Percentiles rank a stretch among this genome's conserved stretches.
phyloP scores from a whole-genome alignment of 495 filamentous ascomycete species.

The Jackrogersella multiformis region DNA sequence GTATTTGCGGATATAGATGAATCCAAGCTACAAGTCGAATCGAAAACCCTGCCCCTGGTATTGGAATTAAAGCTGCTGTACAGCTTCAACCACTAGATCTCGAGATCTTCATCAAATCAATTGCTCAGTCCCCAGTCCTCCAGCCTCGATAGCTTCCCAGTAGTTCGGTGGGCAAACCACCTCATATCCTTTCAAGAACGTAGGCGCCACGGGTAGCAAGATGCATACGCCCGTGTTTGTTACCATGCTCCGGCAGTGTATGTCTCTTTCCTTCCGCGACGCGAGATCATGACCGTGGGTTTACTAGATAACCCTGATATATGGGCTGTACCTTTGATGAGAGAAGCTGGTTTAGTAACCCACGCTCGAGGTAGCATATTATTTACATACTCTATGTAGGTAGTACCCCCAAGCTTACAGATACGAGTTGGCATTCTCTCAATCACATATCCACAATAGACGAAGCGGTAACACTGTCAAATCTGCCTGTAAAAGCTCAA shows the following conservation, averaged over 20 bases:
- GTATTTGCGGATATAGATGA: no score
- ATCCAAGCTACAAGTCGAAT: background rate
- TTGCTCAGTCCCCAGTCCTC: background rate
- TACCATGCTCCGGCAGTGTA: background rate
- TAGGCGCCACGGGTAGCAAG: conserved; percentile 3
- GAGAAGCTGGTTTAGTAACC: background rate
- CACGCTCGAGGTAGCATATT: background rate
- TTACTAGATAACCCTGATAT: background rate
- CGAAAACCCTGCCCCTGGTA: background rate
- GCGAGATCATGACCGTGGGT: background rate
- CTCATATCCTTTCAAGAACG: conserved; percentile 1
- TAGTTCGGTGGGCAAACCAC: background rate
- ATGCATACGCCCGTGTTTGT: conserved; percentile 25
- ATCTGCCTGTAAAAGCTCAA: conserved; percentile 2
- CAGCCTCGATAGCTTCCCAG: background rate
- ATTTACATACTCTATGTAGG: no score
- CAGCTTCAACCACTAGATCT: background rate
- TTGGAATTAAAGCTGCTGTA: no score
- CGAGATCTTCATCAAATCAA: background rate
- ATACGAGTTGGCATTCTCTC: background rate
- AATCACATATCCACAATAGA: conserved; percentile 1
- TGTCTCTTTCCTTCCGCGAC: background rate
- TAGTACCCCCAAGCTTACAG: background rate
- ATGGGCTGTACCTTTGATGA: no score
- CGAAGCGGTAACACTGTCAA: background rate